Percentiles rank a stretch among this genome's conserved stretches.
Conservation (phyloP, 164 flowering plant species). For the Vitis vinifera region ASM3070453v1 NC_081818.1:5028001-5028500, state of each 20-base stretch:
- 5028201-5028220: background rate
- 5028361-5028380: background rate
- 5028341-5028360: background rate
- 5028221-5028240: background rate
- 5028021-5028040: conserved; percentile 14
- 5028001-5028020: background rate
- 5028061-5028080: conserved; percentile 97
- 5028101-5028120: conserved; percentile 74
- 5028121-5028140: conserved; percentile 43
- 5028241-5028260: too few relatives aligned
- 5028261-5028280: too few relatives aligned
- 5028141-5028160: background rate
- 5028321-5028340: background rate
- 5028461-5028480: too few relatives aligned
- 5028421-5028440: background rate
- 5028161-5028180: too few relatives aligned
- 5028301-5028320: background rate
- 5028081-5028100: conserved; percentile 97
- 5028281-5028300: background rate
- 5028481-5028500: too few relatives aligned
- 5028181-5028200: background rate
- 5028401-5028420: background rate
- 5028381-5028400: background rate
- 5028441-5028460: background rate
- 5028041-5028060: conserved; percentile 40